Evolutionary conservation across 495 filamentous ascomycete species (phyloP).

Genomic region (Aspergillus carlsbadensis): DNA sequence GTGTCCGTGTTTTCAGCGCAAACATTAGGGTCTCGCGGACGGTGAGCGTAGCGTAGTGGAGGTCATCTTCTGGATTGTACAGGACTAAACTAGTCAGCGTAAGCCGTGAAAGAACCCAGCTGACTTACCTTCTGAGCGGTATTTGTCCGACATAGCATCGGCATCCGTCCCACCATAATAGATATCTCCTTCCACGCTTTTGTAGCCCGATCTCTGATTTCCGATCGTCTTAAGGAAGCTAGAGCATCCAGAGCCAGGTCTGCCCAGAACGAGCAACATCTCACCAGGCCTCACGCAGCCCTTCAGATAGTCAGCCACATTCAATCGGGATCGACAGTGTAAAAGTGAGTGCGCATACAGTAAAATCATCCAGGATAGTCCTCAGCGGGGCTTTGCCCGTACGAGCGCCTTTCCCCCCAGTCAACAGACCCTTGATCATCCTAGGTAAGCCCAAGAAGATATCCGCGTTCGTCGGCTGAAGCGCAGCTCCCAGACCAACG

Average conservation of each 20-base stretch:
- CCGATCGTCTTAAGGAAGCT: slow-evolving; percentile 70
- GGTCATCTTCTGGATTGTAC: slow-evolving; percentile 72
- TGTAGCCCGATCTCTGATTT: slow-evolving; percentile 64
- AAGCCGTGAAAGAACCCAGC: neutral
- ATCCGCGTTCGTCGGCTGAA: slow-evolving; percentile 65
- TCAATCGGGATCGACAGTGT: slow-evolving; percentile 39
- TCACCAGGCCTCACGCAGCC: slow-evolving; percentile 49
- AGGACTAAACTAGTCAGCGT: slow-evolving; percentile 36
- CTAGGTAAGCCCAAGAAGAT: slow-evolving; percentile 59
- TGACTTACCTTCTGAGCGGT: slow-evolving; percentile 54
- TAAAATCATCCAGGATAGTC: slow-evolving; percentile 65
- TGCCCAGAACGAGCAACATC: slow-evolving; percentile 65
- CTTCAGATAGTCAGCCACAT: slow-evolving; percentile 21
- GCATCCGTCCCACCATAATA: slow-evolving; percentile 63
- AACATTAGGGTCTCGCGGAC: slow-evolving; percentile 70
- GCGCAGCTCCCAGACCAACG: slow-evolving; percentile 61
- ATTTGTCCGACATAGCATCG: slow-evolving; percentile 59
- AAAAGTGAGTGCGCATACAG: slow-evolving; percentile 31
- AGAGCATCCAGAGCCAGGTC: slow-evolving; percentile 70
- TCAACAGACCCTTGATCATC: slow-evolving; percentile 48
- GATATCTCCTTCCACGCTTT: slow-evolving; percentile 61
- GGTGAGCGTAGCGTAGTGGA: slow-evolving; percentile 72
- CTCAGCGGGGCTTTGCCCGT: slow-evolving; percentile 51
- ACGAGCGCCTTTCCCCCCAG: slow-evolving; percentile 38
- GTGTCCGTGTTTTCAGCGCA: slow-evolving; percentile 67